Percentiles rank a stretch among this genome's conserved stretches.
Evolutionary conservation across 139 green algal genomes (phyloP).

Genomic region (Closterium sp.): DNA sequence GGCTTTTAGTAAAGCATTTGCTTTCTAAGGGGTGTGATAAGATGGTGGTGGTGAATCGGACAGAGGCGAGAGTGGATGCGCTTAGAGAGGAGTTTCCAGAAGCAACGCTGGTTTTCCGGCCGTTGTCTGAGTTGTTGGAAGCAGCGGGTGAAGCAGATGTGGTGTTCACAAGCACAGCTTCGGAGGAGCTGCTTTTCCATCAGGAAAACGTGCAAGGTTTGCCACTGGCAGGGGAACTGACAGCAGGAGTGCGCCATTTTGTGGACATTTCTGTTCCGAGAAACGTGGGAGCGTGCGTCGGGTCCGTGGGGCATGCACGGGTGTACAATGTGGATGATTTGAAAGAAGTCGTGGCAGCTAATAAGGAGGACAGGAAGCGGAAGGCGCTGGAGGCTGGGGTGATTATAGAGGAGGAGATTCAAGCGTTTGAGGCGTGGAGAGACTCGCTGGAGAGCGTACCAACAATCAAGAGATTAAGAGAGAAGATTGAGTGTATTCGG

Average conservation of each 20-base stretch:
- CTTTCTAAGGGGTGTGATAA: constrained; percentile 87
- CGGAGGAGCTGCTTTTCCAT: constrained; percentile 45
- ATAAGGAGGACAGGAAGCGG: constrained; percentile 84
- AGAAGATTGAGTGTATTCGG: constrained; percentile 89
- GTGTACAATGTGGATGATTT: constrained; percentile 99
- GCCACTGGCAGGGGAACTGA: constrained; percentile 48
- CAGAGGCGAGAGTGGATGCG: constrained; percentile 77
- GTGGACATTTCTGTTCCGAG: constrained; percentile 96
- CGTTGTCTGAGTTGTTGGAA: constrained; percentile 88
- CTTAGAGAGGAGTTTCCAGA: constrained; percentile 93
- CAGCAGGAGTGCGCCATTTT: constrained; percentile 86
- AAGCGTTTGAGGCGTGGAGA: constrained; percentile 92
- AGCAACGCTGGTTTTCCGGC: constrained; percentile 84
- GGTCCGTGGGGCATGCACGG: constrained; percentile 60
- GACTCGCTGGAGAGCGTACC: constrained; percentile 96
- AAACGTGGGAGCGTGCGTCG: constrained; percentile 86
- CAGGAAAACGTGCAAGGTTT: constrained; percentile 59
- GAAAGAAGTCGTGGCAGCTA: constrained; percentile 92
- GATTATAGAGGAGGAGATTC: constrained; percentile 68
- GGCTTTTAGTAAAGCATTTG: constrained; percentile 96
- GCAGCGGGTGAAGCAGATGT: constrained; percentile 77
- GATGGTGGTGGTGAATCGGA: constrained; percentile 90
- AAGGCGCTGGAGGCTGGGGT: constrained; percentile 69
- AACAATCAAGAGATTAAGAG: constrained; percentile 93
- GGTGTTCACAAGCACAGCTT: constrained; percentile 83